Conservation (phyloP, 2,329 filamentous ascomycete genomes). For the Cercospora beticola region DNA sequence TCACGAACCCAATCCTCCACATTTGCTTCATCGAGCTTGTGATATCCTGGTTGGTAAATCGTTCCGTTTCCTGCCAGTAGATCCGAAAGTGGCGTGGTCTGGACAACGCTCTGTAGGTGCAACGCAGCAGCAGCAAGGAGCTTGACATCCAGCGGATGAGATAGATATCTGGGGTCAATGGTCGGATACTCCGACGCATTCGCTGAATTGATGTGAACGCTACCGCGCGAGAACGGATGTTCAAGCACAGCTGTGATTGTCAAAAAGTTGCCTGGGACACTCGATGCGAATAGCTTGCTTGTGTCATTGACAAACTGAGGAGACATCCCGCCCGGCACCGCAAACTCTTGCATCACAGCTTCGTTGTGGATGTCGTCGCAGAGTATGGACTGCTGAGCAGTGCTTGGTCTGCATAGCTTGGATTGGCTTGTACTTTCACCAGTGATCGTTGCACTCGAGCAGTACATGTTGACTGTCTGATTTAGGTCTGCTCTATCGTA, state of each 20-base stretch:
- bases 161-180: slow-evolving; percentile 34
- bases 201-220: slow-evolving; percentile 39
- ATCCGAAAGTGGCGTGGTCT: slow-evolving; percentile 5
- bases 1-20: slow-evolving; percentile 17
- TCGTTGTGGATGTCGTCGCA: slow-evolving; percentile 20
- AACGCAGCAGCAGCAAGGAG: slow-evolving; percentile 16
- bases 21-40: slow-evolving; percentile 7
- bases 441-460: background rate
- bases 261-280: slow-evolving; percentile 45
- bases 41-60: slow-evolving; percentile 14
- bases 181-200: slow-evolving; percentile 23
- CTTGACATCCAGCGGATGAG: slow-evolving; percentile 51
- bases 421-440: background rate
- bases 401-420: background rate
- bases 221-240: slow-evolving; percentile 49
- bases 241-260: slow-evolving; percentile 58
- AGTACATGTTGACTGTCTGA: slow-evolving; percentile 2
- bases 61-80: slow-evolving; percentile 12
- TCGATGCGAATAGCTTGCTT: slow-evolving; percentile 26
- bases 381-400: slow-evolving; percentile 20
- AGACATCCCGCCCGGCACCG: slow-evolving; percentile 29
- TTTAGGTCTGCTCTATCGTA: background rate
- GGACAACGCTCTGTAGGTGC: slow-evolving; percentile 14
- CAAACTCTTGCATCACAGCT: slow-evolving; percentile 29
- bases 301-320: slow-evolving; percentile 29